Evolutionary conservation across 1,139 yeast species (phyloP).

Genomic region (Pichia sp.): DNA sequence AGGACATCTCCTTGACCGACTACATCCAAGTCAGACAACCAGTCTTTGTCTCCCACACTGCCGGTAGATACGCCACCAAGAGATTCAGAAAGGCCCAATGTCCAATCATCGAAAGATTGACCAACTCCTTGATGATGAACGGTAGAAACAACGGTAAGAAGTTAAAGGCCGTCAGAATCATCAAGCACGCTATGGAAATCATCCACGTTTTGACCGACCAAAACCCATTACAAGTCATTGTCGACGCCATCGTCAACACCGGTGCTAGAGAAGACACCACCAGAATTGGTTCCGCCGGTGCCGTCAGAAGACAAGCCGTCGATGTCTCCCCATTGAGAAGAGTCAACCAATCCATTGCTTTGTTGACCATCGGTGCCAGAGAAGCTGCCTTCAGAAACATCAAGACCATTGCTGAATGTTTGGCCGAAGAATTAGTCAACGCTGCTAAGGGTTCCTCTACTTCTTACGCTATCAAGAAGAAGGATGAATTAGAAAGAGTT

Average conservation of each 20-base stretch:
- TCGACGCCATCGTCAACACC: slow-evolving; percentile 99
- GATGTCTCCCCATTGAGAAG: slow-evolving; percentile 99
- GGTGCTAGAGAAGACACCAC: slow-evolving; percentile 99
- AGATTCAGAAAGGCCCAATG: slow-evolving; percentile 99
- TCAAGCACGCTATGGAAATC: slow-evolving; percentile 98
- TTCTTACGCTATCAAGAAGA: slow-evolving; percentile 99
- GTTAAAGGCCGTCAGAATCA: slow-evolving; percentile 99
- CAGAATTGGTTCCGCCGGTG: slow-evolving; percentile 99
- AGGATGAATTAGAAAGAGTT: slow-evolving; percentile 99
- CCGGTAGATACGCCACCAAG: slow-evolving; percentile 99
- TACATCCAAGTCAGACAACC: slow-evolving; percentile 98
- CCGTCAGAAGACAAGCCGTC: slow-evolving; percentile 99
- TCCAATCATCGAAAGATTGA: slow-evolving; percentile 98
- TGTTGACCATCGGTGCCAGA: slow-evolving; percentile 99
- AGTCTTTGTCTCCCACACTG: slow-evolving; percentile 97
- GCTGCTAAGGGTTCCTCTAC: slow-evolving; percentile 99
- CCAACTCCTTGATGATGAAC: slow-evolving; percentile 99
- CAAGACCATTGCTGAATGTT: slow-evolving; percentile 99
- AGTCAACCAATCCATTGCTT: slow-evolving; percentile 98
- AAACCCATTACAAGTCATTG: slow-evolving; percentile 99
- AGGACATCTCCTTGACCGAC: slow-evolving; percentile 97
- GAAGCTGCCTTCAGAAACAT: slow-evolving; percentile 99
- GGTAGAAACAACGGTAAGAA: slow-evolving; percentile 99
- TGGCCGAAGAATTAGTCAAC: slow-evolving; percentile 99
- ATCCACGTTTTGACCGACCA: slow-evolving; percentile 96